Percentiles rank a stretch among this genome's conserved stretches.
phyloP scores from a whole-genome alignment of 2,329 filamentous ascomycete species.

The Zasmidium angulare region DNA sequence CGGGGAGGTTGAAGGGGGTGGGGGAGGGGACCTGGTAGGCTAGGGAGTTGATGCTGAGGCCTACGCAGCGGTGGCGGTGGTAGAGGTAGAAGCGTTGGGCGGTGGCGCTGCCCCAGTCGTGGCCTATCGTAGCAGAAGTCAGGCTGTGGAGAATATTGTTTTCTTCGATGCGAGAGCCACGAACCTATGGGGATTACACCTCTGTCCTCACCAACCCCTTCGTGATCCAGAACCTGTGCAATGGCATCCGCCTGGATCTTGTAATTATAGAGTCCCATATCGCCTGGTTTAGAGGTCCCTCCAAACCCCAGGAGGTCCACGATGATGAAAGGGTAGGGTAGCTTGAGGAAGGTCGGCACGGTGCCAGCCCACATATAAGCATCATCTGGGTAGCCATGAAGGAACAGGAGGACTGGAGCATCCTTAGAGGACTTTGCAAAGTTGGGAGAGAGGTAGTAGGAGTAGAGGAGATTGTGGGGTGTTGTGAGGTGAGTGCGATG shows the following conservation, averaged over 20 bases:
- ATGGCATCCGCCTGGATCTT: slow-evolving; percentile 39
- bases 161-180: not conserved
- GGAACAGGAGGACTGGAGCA: slow-evolving; percentile 39
- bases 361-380: slow-evolving; percentile 48
- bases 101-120: slow-evolving; percentile 38
- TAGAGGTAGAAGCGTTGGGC: slow-evolving; percentile 46
- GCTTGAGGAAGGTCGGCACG: slow-evolving; percentile 25
- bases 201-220: slow-evolving; percentile 26
- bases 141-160: too few relatives aligned
- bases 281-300: slow-evolving; percentile 43
- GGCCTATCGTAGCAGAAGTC: too few relatives aligned
- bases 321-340: slow-evolving; percentile 35
- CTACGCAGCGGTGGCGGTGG: slow-evolving; percentile 42
- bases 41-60: slow-evolving; percentile 45
- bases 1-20: slow-evolving; percentile 40
- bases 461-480: slow-evolving; percentile 30
- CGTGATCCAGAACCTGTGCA: slow-evolving; percentile 42
- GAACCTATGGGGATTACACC: slow-evolving; percentile 22
- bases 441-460: slow-evolving; percentile 31
- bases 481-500: slow-evolving; percentile 27
- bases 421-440: slow-evolving; percentile 24
- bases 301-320: slow-evolving; percentile 43
- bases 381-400: slow-evolving; percentile 55
- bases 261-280: slow-evolving; percentile 39
- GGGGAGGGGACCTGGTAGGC: slow-evolving; percentile 38